Evolutionary conservation across 179 eudicot species (phyloP), one percentile per base, ranked within the genome.

Genomic region (Spergularia azorica): DNA sequence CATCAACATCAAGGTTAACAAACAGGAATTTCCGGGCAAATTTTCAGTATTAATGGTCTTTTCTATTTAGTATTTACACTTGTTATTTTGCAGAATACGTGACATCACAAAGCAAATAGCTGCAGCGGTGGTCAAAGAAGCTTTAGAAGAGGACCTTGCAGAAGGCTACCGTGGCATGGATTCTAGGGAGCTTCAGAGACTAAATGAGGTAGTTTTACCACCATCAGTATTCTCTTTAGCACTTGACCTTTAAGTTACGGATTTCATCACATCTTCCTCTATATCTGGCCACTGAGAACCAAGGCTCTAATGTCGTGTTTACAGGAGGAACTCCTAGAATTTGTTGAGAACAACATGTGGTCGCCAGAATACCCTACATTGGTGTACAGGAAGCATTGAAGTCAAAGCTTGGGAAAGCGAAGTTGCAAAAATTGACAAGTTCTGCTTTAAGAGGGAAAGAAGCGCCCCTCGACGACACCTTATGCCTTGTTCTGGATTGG

Each of bases 111-210:
- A 89, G 82, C 83, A 93, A 85, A 91, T 95, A 80, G 98, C 99
- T 67, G 90, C 90, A 56, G 99, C 99, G 63, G 99, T 95, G 76
- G 65, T 95, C 65, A 85, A 83, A 87, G 99, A 95, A 87, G 98
- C 99, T 78, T 77, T 91, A 67, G 86, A 88, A 81, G 99, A 93
- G 83, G 98, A 91, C 83, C 85, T 95, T 61, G 97, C 92, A 41
- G 99, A 93, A 90, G 97, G 99, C 71, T 95, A 95, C 80, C 97
- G 98, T 72, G 96, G 86, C 76, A 88, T 90, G 94, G 97, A 93
- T 86, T 81, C 84, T 77, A 91, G 91, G 78, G 98, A 95, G 84
- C 88, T 95, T 62, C 79, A 77, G 74, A 93, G 78, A 85, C 90
- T 93, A 72, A 85, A 74, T 82, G 79, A 84, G 93, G 99, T 95